Conservation (phyloP, 78 protist genomes). For the Paratrimastix pyriformis region DNA sequence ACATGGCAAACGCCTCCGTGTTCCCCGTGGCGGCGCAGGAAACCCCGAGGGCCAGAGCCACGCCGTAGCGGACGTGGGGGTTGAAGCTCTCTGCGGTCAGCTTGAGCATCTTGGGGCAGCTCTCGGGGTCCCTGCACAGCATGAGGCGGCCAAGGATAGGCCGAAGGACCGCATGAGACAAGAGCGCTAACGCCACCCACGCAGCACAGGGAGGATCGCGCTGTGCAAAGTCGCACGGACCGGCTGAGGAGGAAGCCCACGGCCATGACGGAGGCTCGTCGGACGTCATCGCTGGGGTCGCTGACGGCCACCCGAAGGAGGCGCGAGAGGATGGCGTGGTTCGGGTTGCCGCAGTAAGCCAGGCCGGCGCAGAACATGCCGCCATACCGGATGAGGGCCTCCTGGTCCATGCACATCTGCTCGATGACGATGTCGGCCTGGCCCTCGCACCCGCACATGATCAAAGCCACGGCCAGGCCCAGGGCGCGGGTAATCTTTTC, state of each 20-base stretch:
- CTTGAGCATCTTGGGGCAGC: constrained; percentile 11
- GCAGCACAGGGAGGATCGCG: too few relatives aligned
- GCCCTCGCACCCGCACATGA: constrained; percentile 76
- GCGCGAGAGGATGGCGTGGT: constrained; percentile 68
- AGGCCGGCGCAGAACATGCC: constrained; percentile 78
- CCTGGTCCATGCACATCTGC: constrained; percentile 57
- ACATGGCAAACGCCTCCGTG: constrained; percentile 46
- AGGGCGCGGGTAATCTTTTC: constrained; percentile 89
- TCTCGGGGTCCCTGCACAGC: constrained; percentile 72
- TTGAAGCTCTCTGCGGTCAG: constrained; percentile 68
- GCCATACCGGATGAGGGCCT: constrained; percentile 71
- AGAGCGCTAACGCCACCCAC: too few relatives aligned
- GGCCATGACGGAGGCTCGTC: constrained; percentile 90
- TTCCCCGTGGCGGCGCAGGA: constrained; percentile 89
- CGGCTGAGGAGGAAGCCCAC: constrained; percentile 86
- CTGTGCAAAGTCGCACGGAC: too few relatives aligned
- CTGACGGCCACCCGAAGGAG: constrained; percentile 90
- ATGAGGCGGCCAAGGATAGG: too few relatives aligned
- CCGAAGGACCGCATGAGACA: too few relatives aligned
- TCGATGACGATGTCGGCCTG: constrained; percentile 69
- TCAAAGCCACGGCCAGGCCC: constrained; percentile 73
- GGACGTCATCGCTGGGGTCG: constrained; percentile 92
- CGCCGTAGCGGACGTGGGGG: constrained; percentile 96
- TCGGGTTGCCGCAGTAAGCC: constrained; percentile 74
- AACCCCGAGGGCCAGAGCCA: constrained; percentile 92